phyloP scores from a whole-genome alignment of 345 rosid genomes.

The Laguncularia racemosa region DNA sequence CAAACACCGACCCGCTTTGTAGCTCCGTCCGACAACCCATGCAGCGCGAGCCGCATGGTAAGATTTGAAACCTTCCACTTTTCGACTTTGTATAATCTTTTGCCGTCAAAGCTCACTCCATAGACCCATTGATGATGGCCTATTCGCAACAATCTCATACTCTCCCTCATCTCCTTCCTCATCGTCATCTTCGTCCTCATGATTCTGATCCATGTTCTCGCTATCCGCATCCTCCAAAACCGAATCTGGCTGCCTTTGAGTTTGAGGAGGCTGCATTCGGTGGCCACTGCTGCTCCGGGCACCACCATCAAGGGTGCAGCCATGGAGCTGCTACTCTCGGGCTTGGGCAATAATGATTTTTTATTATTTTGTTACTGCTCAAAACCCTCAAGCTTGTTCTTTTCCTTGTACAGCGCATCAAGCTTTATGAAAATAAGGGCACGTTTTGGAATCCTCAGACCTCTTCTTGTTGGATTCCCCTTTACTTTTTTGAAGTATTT shows the following conservation, averaged over 20 bases:
- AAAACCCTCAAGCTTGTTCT: constrained; percentile 12
- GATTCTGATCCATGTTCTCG: constrained; percentile 12
- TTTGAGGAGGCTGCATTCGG: constrained; percentile 12
- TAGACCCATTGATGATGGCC: constrained; percentile 22
- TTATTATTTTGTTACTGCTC: background rate
- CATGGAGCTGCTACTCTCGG: constrained; percentile 10
- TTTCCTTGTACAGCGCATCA: constrained; percentile 45
- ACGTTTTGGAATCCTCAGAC: constrained; percentile 57
- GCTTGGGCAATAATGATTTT: constrained; percentile 11
- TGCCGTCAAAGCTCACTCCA: background rate
- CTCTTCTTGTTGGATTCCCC: constrained; percentile 47
- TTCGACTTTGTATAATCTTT: no score
- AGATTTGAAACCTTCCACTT: no score
- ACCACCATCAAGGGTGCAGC: constrained; percentile 45
- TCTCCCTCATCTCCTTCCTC: constrained; percentile 29
- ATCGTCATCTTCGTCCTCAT: constrained; percentile 25
- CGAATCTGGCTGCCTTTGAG: constrained; percentile 8
- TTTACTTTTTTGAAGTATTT: constrained; percentile 74
- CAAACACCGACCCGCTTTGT: no score
- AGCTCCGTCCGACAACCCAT: no score
- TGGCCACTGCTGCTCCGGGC: constrained; percentile 81
- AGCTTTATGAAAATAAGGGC: constrained; percentile 60
- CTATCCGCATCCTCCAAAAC: constrained; percentile 27
- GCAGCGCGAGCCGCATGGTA: no score
- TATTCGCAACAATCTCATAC: constrained; percentile 15